Percentiles rank a stretch among this genome's conserved stretches.
phyloP scores from a whole-genome alignment of 176 grass and related monocot genomes.

The Otatea glauca region DNA sequence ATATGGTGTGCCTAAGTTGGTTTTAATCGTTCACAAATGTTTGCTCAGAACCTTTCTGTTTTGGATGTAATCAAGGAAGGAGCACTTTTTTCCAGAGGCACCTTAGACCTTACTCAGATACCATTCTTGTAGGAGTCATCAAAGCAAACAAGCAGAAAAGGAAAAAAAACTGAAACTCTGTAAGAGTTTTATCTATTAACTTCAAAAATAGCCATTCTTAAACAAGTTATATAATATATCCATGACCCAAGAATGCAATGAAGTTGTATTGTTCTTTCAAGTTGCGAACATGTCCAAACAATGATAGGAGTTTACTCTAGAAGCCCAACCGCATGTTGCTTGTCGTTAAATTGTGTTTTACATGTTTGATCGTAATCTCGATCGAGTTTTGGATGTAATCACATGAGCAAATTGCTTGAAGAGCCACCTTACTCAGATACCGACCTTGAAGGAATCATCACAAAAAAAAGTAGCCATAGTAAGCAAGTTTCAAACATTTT shows the following conservation, averaged over 20 bases:
- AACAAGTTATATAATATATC: background rate
- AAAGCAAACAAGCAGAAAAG: background rate
- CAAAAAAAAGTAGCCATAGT: background rate
- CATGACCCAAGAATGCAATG: background rate
- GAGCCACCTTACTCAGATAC: conserved; percentile 23
- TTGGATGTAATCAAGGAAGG: conserved; percentile 24
- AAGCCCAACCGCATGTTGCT: background rate
- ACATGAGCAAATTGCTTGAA: background rate
- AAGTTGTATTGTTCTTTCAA: background rate
- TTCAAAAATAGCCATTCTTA: background rate
- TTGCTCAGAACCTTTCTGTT: conserved; percentile 25
- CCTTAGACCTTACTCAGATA: conserved; percentile 25
- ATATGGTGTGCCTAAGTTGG: background rate
- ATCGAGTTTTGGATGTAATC: conserved; percentile 42
- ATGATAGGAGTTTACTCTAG: background rate
- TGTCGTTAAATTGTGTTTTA: background rate
- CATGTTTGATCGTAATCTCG: conserved; percentile 19
- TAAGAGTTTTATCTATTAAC: background rate
- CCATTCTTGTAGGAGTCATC: conserved; percentile 28
- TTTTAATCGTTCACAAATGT: background rate
- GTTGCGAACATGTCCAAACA: background rate
- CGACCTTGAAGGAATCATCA: conserved; percentile 20
- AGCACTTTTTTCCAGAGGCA: background rate
- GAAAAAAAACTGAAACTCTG: background rate
- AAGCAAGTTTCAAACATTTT: background rate